Base-by-base conservation (phyloP, 352 stramenopile genomes). In the Phytophthora palmivora region DNA sequence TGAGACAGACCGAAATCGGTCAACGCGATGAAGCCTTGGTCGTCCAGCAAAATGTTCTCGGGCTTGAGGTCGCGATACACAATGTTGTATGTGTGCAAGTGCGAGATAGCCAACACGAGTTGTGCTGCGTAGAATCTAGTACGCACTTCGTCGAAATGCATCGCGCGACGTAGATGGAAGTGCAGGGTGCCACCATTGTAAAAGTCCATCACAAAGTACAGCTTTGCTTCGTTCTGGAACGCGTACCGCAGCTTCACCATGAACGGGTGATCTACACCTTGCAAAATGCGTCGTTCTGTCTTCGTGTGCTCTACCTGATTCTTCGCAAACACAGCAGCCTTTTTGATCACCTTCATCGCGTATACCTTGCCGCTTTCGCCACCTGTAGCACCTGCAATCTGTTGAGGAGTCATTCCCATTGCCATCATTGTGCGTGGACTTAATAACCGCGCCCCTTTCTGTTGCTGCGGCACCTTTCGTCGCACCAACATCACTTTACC, bases 271-370 rank as follows among this genome's bases (percentile, higher is more conserved):
- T 96, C 86, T 26, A 96, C 74, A 41, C 87, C 78, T 58, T 90
- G 86, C 33, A 97, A 70, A 38, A 97, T 91, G 22, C 84, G 83
- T 2, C 89, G 82, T 76, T 97, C 91, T 0, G 88, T 94, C 66
- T 96, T 97, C 8, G 91, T 97, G 72, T 97, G 91, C 48, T 97
- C 90, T 11, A 97, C 87, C 56, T 97, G 91, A 50, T 93, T 90
- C 42, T 93, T 94, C 14, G 78, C 85, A 63, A 93, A 94, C 26
- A 97, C 84, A 0, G 88, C 81, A 0, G 79, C 71, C 59, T 97
- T 97, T 61, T 96, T 95, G 45, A 97, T 89, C 22, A 97, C 88
- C 51, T 97, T 97, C 89, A 97, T 96, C 3, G 91, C 91, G 62
- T 91, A 97, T 11, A 97, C 79, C 33, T 88, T 82, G 46, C 76